phyloP scores from a whole-genome alignment of 1,284 basidiomycete genomes.

The Trametes polyzona region DNA sequence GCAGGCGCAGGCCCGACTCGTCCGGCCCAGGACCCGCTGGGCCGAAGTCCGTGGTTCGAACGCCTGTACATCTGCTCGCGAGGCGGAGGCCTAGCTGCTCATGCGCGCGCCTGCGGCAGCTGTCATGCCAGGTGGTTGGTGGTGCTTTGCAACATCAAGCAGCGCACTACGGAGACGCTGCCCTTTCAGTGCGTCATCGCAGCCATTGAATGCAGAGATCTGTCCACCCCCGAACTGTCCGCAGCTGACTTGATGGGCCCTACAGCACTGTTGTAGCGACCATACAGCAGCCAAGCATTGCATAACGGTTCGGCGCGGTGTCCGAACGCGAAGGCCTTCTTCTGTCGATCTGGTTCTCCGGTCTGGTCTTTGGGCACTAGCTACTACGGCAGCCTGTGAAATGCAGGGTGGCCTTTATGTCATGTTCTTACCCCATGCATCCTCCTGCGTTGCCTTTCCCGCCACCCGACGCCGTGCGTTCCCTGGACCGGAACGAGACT shows the following conservation, averaged over 20 bases:
- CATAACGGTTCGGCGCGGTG: not conserved
- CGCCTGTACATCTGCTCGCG: not conserved
- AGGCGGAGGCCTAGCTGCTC: not conserved
- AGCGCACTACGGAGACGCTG: no score
- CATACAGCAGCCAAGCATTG: no score
- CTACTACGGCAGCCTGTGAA: not conserved
- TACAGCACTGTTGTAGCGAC: no score
- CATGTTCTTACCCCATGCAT: no score
- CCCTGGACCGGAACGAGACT: not conserved
- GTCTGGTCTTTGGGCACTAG: not conserved
- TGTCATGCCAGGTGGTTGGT: not conserved
- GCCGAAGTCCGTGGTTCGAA: not conserved
- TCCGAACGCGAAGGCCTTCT: not conserved
- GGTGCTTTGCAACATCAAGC: not conserved
- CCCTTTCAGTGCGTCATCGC: not conserved
- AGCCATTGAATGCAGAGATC: no score
- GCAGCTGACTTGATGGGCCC: not conserved
- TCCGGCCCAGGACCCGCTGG: conserved; percentile 1
- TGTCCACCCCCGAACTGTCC: not conserved
- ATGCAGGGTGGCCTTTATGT: no score
- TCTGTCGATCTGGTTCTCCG: not conserved
- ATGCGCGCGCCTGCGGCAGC: not conserved
- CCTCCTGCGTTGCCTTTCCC: not conserved
- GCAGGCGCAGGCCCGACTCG: not conserved
- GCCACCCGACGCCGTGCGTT: no score